These are phyloP conservation scores for Vigna reflexopilosa DNA, from an alignment of 306 rosid species.

Conservation along the genomic window DNA sequence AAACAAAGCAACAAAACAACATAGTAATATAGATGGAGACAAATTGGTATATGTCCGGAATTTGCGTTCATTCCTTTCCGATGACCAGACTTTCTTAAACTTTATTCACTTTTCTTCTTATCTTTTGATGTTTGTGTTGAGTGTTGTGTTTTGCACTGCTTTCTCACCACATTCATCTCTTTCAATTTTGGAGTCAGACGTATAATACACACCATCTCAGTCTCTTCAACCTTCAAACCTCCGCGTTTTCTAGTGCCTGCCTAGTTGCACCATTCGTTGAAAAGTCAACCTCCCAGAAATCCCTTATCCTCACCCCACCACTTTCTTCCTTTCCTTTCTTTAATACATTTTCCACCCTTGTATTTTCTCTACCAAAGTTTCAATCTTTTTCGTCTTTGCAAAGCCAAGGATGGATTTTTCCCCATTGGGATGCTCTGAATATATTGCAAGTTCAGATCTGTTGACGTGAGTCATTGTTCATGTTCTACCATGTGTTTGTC, in stretches of 20 bases:
- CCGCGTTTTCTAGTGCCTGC: constrained; percentile 32
- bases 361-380: constrained; percentile 16
- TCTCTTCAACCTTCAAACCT: constrained; percentile 12
- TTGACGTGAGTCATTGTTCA: constrained; percentile 37
- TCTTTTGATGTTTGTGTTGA: background rate
- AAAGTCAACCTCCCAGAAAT: constrained; percentile 44
- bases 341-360: background rate
- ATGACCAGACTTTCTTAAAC: constrained; percentile 8
- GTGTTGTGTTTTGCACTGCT: background rate
- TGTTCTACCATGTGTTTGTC: constrained; percentile 7
- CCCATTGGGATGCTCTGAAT: constrained; percentile 39
- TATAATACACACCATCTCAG: background rate
- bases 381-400: constrained; percentile 20
- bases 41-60: constrained; percentile 40
- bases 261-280: constrained; percentile 14
- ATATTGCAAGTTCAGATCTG: constrained; percentile 54
- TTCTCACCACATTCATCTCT: background rate
- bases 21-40: constrained; percentile 18
- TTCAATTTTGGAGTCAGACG: constrained; percentile 13
- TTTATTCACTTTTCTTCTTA: constrained; percentile 15
- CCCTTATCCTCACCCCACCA: background rate
- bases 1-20: too few relatives aligned
- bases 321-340: background rate
- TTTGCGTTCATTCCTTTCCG: constrained; percentile 23
- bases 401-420: constrained; percentile 27